These are phyloP conservation scores for Rachicladosporium sp. DNA, from an alignment of 2,329 filamentous ascomycete species.

Conservation along the genomic window DNA sequence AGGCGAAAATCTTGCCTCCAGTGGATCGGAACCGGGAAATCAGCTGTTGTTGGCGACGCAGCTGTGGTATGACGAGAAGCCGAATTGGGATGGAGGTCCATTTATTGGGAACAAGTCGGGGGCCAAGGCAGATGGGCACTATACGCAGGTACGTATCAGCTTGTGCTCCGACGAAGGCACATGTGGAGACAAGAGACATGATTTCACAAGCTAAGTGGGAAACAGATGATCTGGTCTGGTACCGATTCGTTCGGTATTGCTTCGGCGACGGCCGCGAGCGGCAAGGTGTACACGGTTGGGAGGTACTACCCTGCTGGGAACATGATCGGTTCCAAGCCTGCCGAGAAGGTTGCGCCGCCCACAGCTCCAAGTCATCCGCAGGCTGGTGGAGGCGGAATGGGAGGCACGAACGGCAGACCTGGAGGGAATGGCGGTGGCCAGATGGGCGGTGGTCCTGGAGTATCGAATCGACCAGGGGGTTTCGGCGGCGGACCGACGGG, in stretches of 20 bases:
- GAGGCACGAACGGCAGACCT: too few relatives aligned
- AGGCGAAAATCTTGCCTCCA: slow-evolving; percentile 2
- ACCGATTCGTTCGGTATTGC: slow-evolving; percentile 9
- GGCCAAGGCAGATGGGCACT: not conserved
- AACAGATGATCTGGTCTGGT: slow-evolving; percentile 6
- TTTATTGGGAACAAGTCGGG: not conserved
- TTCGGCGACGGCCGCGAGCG: slow-evolving; percentile 4
- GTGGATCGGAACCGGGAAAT: not conserved
- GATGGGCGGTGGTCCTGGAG: too few relatives aligned
- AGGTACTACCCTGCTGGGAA: slow-evolving; percentile 5
- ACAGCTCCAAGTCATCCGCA: too few relatives aligned
- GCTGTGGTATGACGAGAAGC: slow-evolving; percentile 2
- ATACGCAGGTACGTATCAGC: slow-evolving; percentile 2
- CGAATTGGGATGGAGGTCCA: slow-evolving; percentile 1
- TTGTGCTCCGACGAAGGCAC: too few relatives aligned
- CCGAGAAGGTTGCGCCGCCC: too few relatives aligned
- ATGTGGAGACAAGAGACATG: too few relatives aligned
- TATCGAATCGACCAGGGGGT: too few relatives aligned
- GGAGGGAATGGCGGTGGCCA: too few relatives aligned
- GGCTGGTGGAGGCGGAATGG: too few relatives aligned
- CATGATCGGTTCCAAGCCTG: too few relatives aligned
- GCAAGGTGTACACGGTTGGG: slow-evolving; percentile 8
- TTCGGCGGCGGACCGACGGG: too few relatives aligned
- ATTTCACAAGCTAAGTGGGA: too few relatives aligned
- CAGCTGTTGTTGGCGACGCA: not conserved